Evolutionary conservation across 306 rosid genomes (phyloP).

Genomic region (Medicago truncatula): DNA sequence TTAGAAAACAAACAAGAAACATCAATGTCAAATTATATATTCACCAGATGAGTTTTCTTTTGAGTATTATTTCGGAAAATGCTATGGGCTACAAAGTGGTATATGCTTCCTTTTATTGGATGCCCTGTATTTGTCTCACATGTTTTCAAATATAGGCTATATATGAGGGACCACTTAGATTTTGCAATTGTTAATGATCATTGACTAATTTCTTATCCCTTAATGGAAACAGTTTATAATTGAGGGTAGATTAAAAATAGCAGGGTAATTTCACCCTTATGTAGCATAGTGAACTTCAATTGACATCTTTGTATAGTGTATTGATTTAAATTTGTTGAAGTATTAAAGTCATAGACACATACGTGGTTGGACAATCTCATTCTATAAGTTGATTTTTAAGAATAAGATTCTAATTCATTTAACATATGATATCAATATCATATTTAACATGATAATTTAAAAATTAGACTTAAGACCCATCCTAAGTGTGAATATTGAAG

Average conservation of each 20-base stretch:
- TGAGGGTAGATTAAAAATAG: background rate
- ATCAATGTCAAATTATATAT: conserved; percentile 44
- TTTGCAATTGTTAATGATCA: conserved; percentile 36
- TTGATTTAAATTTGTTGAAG: background rate
- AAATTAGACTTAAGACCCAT: no score
- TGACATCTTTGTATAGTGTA: background rate
- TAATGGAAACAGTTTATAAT: conserved; percentile 35
- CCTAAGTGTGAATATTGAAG: no score
- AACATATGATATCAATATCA: no score
- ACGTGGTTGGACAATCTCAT: no score
- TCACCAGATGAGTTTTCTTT: conserved; percentile 22
- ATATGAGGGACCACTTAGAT: conserved; percentile 40
- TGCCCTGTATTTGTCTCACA: conserved; percentile 32
- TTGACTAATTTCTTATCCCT: conserved; percentile 26
- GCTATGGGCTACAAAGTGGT: conserved; percentile 48
- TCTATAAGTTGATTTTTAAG: no score
- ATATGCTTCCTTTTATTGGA: conserved; percentile 37
- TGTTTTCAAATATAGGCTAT: conserved; percentile 13
- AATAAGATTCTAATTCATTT: no score
- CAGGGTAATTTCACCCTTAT: conserved; percentile 7
- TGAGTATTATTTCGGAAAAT: conserved; percentile 18
- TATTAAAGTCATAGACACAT: no score
- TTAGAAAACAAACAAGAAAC: conserved; percentile 45
- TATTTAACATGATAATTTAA: no score
- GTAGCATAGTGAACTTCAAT: conserved; percentile 14